Evolutionary conservation across 345 rosid species (phyloP), one percentile per base, ranked within the genome.

Genomic region (Aethionema arabicum): DNA sequence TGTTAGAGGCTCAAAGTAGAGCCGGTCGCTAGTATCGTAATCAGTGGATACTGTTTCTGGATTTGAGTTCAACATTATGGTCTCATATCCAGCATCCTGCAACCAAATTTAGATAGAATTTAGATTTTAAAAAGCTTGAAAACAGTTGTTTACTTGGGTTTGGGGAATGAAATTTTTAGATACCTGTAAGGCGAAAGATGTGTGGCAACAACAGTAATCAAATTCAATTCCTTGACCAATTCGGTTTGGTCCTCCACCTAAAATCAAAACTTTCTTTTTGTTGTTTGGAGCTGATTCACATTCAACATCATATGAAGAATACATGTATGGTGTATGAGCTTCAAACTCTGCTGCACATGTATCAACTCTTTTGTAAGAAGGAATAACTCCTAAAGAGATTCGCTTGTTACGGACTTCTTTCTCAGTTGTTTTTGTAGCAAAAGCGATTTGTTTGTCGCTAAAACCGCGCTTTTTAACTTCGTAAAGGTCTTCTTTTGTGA

Each of bases 311-410:
- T 90, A 93, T 15, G 96, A 85, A 16, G 99, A 93, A 66, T 87
- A 93, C 99, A 93, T 87, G 71, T 85, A 90, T 9, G 97, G 99
- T 51, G 99, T 90, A 62, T 85, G 76, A 5, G 99, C 97, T 80
- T 93, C 97, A 65, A 93, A 90, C 76, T 93, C 99, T 9, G 99
- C 97, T 59, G 99, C 97, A 69, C 99, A 90, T 15, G 99, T 90
- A 75, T 93, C 99, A 11, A 93, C 99, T 67, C 96, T 76, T 77
- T 93, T 93, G 67, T 82, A 93, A 62, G 86, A 76, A 27, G 99
- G 99, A 69, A 75, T 63, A 72, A 90, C 86, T 61, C 97, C 95
- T 36, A 88, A 59, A 21, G 83, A 82, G 12, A 83, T 58, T 10
- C 96, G 76, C 64, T 76, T 84, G 35, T 48, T 74, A 2, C 97